A percentile compares a stretch with the other conserved stretches of the same genome.
These are phyloP conservation scores for Patellifolia procumbens DNA, from an alignment of 179 eudicot species.

Conservation along the genomic window DNA sequence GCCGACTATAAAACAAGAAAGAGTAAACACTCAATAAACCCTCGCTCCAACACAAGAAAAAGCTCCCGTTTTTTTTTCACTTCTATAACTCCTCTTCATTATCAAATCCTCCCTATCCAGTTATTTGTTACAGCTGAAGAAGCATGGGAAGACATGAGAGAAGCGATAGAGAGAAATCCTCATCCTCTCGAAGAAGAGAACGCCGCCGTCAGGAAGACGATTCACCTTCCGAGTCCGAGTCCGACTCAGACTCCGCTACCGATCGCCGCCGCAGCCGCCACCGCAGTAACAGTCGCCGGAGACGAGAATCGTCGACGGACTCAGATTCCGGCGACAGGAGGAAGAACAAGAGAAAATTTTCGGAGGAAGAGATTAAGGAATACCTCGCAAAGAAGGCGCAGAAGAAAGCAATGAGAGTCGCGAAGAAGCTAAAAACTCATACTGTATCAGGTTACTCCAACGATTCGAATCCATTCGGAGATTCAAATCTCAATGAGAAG, in stretches of 20 bases:
- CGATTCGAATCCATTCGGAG: conserved; percentile 92
- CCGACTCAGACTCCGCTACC: conserved; percentile 22
- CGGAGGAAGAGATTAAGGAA: conserved; percentile 61
- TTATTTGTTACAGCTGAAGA: too few species aligned
- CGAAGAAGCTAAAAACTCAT: conserved; percentile 62
- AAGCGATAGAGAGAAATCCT: conserved; percentile 19
- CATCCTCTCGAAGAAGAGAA: conserved; percentile 30
- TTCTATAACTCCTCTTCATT: neutral
- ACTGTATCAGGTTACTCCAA: conserved; percentile 69
- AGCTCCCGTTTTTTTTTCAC: too few species aligned
- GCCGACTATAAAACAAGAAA: too few species aligned
- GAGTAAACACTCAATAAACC: too few species aligned
- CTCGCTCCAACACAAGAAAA: too few species aligned
- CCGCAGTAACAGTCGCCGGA: conserved; percentile 31
- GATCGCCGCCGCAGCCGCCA: conserved; percentile 20
- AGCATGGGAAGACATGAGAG: conserved; percentile 32
- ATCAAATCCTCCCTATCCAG: neutral
- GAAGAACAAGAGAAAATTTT: conserved; percentile 34
- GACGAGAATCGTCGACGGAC: conserved; percentile 32
- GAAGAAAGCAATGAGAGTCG: conserved; percentile 64
- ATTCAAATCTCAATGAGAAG: conserved; percentile 81
- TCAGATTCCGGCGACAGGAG: conserved; percentile 28
- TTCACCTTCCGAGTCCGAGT: neutral
- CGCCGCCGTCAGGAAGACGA: conserved; percentile 19
- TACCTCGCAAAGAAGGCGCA: conserved; percentile 73